Base-by-base conservation (phyloP, 805 yeast genomes). In the Zygoascus flipseniorum region DNA sequence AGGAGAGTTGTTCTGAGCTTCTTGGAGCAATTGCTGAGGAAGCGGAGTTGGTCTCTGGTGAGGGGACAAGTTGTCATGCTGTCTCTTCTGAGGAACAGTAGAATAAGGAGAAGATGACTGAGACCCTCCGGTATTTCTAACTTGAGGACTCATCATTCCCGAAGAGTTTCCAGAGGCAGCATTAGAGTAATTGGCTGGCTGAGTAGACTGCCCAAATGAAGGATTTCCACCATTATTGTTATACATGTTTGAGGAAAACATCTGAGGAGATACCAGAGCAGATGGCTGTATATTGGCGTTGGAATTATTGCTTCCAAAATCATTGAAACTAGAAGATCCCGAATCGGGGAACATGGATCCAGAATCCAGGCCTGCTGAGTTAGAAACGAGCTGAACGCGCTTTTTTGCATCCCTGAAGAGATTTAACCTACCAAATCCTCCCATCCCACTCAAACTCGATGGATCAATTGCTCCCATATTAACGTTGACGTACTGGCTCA, bases 21-120 rank as follows among this genome's bases (percentile, higher is more conserved):
- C 62, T 50, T 58, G 61, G 2, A 59, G 48, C 42, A 59, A 43
- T 52, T 59, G 62, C 6, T 58, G 52, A 16, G 62, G 62, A 41
- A 59, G 48, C 11, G 61, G 61, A n/a, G 61, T 58, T 19, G 59
- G 58, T 26, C 58, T 31, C 41, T 55, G 58, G 5, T 51, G 48
- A 1, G 59, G 60, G 1, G 57, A 57, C 5, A 50, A 16, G 42
- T 48, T 53, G 5, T 57, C 58, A 8, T 57, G 53, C 8, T 48
- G 31, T 43, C 56, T 35, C 49, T 54, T 51, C 35, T 43, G 41
- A 13, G 54, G 51, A 8, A 53, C 47, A 20, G 52, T 42, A 18
- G 19, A 10, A 19, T 42, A 42, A 14, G 44, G 19, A 16, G 50
- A 50, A 8, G 54, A 51, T 13, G 55, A 43, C 26, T 28, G 54